A percentile compares a stretch with the other conserved stretches of the same genome.
These are phyloP conservation scores for Castanopsis chinensis DNA, from an alignment of 306 rosid genomes.

Conservation along the genomic window DNA sequence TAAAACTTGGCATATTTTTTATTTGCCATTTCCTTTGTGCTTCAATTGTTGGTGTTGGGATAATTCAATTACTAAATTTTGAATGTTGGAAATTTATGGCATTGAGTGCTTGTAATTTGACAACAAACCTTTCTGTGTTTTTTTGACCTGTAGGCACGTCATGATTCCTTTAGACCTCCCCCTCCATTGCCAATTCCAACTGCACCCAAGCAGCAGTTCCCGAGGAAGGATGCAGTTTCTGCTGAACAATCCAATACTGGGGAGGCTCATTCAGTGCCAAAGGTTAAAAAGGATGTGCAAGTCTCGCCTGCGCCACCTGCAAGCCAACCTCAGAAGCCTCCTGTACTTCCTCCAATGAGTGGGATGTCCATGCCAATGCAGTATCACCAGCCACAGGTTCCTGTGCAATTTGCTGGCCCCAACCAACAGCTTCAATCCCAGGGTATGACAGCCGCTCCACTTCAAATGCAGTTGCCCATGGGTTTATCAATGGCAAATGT, in stretches of 20 bases:
- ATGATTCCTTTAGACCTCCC: slow-evolving; percentile 48
- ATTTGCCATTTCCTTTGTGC: background rate
- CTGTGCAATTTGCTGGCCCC: slow-evolving; percentile 77
- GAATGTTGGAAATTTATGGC: slow-evolving; percentile 3
- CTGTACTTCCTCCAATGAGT: slow-evolving; percentile 45
- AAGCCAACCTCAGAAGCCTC: slow-evolving; percentile 66
- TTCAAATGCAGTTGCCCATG: slow-evolving; percentile 66
- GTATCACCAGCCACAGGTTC: slow-evolving; percentile 62
- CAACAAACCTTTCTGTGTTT: slow-evolving; percentile 18
- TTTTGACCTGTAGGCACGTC: slow-evolving; percentile 56
- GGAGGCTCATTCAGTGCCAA: slow-evolving; percentile 45
- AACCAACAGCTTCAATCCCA: slow-evolving; percentile 81
- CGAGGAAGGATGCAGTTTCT: slow-evolving; percentile 57
- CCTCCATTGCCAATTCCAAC: slow-evolving; percentile 65
- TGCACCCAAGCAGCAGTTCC: slow-evolving; percentile 69
- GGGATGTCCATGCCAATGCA: slow-evolving; percentile 67
- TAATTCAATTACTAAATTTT: background rate
- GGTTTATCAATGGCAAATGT: slow-evolving; percentile 64
- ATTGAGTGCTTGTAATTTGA: background rate
- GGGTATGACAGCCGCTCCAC: slow-evolving; percentile 60
- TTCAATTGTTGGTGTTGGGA: background rate
- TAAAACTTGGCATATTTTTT: background rate
- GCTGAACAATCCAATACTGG: slow-evolving; percentile 44
- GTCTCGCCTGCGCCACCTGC: slow-evolving; percentile 37
- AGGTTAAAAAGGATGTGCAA: slow-evolving; percentile 57